Evolutionary conservation across 2,329 filamentous ascomycete genomes (phyloP), one percentile per base, ranked within the genome.

Genomic region (Magnaporthiopsis incrustans): DNA sequence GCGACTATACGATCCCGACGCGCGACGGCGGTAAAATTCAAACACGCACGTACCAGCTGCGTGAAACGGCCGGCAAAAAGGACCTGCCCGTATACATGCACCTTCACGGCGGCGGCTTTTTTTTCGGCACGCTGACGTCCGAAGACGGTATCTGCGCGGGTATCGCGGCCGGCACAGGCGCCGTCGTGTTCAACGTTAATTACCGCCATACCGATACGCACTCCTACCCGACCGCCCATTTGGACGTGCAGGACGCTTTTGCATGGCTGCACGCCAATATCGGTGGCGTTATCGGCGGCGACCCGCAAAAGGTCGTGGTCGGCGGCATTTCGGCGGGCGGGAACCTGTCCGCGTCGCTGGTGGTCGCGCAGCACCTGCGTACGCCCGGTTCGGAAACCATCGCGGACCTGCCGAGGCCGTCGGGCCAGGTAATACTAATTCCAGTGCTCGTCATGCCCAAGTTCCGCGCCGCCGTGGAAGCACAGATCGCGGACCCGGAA

Each of bases 181-280:
- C 80, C 2, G 72, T 81, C 0, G 82, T 86, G 0, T 68, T 86
- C 1, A 83, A 84, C 57, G 74, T 86, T 14, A 83, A 85, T 67
- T 87, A 87, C 69, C 79, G 85, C 0, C 84, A 87, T 67, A 84
- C 83, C 0, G 84, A 84, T 0, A 80, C 86, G 62, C 73, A 78
- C 66, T 67, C 65, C 0, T 86, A 81, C 64, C 85, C 85, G 0
- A 80, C n/a, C 77, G 0, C 77, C 79, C n/a, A n/a, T n/a, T 0
- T 85, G 79, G 85, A 88, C 60, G 71, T 76, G 0, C 78, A 83
- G 65, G 85, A 86, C 59, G 78, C 79, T 0, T 81, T 85, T 35
- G 73, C 77, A 25, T 88, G 84, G 85, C 69, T 83, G 0, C 79
- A 84, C 61, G 71, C 73, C 18, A 73, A 82, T 64, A 76, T 78